A percentile compares a stretch with the other conserved stretches of the same genome.
Evolutionary conservation across 495 filamentous ascomycete species (phyloP).

Genomic region (Podospora australis): DNA sequence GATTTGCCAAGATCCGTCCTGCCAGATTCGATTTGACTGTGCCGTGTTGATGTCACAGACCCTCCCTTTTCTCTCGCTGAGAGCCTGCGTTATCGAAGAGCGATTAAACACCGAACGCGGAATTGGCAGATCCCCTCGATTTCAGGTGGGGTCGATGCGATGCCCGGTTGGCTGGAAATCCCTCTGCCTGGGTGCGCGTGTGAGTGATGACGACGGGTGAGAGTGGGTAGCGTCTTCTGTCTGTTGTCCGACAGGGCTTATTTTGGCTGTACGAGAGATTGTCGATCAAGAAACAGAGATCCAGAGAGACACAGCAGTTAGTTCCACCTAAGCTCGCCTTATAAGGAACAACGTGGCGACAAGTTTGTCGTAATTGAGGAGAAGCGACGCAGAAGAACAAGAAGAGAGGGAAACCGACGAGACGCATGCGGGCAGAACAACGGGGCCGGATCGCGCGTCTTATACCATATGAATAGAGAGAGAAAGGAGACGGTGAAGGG

Average conservation of each 20-base stretch:
- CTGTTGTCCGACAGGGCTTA: no score
- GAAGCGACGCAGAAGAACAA: background rate
- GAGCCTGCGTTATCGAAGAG: background rate
- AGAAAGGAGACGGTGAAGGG: no score
- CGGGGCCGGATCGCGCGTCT: background rate
- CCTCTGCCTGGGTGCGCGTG: background rate
- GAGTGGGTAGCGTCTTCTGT: no score
- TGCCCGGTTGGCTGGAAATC: background rate
- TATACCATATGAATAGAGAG: no score
- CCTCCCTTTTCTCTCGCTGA: no score
- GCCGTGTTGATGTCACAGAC: conserved; percentile 2
- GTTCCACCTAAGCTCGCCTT: no score
- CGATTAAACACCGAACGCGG: background rate
- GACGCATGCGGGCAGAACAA: background rate
- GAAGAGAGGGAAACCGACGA: background rate
- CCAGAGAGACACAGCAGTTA: no score
- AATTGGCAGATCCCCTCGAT: background rate
- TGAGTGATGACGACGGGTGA: background rate
- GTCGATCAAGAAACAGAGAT: no score
- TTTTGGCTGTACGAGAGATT: no score
- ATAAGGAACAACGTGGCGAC: no score
- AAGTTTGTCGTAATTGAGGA: background rate
- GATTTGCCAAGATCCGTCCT: background rate
- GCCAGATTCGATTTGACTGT: background rate
- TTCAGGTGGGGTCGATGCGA: background rate